These are phyloP conservation scores for Serendipita indica DNA, from an alignment of 768 basidiomycete species.

Conservation along the genomic window DNA sequence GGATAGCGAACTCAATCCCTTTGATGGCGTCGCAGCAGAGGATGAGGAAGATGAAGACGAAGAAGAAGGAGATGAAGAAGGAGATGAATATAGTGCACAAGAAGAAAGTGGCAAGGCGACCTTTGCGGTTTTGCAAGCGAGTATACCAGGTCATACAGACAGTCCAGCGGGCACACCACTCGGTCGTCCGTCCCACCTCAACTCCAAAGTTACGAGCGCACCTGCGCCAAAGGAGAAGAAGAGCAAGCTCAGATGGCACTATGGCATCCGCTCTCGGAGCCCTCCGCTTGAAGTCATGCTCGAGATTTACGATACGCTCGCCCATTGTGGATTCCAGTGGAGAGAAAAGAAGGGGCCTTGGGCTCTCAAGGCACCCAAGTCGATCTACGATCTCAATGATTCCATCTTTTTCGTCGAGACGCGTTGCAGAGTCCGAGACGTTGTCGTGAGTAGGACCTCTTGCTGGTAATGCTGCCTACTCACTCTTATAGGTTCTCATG, in stretches of 20 bases:
- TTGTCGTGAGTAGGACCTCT: conserved; percentile 50
- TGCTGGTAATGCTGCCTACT: not conserved
- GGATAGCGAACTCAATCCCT: conserved; percentile 62
- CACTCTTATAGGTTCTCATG: conserved; percentile 65
- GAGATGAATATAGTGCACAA: conserved; percentile 29
- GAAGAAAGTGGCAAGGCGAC: conserved; percentile 35
- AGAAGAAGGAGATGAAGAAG: conserved; percentile 27
- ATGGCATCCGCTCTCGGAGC: conserved; percentile 85
- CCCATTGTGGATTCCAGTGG: conserved; percentile 93
- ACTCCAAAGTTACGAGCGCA: conserved; percentile 19
- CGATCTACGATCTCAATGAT: conserved; percentile 20
- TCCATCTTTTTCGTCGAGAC: conserved; percentile 91
- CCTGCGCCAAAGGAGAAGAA: conserved; percentile 34
- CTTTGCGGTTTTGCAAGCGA: conserved; percentile 82
- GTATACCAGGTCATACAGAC: conserved; percentile 52
- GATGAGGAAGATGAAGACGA: conserved; percentile 41
- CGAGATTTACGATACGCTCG: conserved; percentile 89
- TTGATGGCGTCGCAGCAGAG: conserved; percentile 56
- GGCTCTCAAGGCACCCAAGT: conserved; percentile 17
- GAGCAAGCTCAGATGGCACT: conserved; percentile 87
- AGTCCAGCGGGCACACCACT: conserved; percentile 47
- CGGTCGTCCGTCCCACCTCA: conserved; percentile 48
- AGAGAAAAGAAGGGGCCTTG: conserved; percentile 58
- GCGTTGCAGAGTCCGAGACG: conserved; percentile 72
- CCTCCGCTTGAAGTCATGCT: conserved; percentile 99